These are phyloP conservation scores for Aspergillus thermomutatus DNA, from an alignment of 2,329 filamentous ascomycete species.

Conservation along the genomic window DNA sequence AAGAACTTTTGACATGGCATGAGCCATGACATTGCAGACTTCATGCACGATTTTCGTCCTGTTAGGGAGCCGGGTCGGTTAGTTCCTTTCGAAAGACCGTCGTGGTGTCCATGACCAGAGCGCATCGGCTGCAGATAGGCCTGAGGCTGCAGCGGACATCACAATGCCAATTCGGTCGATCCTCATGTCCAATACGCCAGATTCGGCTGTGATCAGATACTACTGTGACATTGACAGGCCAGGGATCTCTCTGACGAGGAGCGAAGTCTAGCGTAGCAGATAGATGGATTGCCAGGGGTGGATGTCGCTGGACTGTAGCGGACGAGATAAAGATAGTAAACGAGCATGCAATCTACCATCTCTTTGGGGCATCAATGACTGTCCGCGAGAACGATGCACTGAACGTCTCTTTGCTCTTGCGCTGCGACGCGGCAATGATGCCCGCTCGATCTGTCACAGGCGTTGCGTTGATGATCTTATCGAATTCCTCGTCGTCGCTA, in stretches of 20 bases:
- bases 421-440: conserved; percentile 59
- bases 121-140: neutral
- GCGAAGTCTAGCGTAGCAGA: neutral
- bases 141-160: neutral
- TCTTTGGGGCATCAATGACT: conserved; percentile 48
- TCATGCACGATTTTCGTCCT: neutral
- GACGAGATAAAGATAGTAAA: neutral
- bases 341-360: conserved; percentile 30
- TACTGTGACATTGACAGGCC: neutral
- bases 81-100: neutral
- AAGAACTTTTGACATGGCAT: neutral
- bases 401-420: conserved; percentile 48
- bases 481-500: conserved; percentile 71
- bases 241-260: neutral
- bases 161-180: neutral
- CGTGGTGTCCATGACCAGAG: no score
- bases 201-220: neutral
- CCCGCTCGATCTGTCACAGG: conserved; percentile 85
- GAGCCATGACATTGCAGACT: neutral
- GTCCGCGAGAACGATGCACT: conserved; percentile 50
- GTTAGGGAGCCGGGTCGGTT: neutral
- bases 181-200: neutral
- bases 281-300: neutral
- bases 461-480: conserved; percentile 88
- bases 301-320: neutral